Percentiles rank a stretch among this genome's conserved stretches.
Conservation (phyloP, 345 rosid species). For the Noccaea caerulescens region DNA sequence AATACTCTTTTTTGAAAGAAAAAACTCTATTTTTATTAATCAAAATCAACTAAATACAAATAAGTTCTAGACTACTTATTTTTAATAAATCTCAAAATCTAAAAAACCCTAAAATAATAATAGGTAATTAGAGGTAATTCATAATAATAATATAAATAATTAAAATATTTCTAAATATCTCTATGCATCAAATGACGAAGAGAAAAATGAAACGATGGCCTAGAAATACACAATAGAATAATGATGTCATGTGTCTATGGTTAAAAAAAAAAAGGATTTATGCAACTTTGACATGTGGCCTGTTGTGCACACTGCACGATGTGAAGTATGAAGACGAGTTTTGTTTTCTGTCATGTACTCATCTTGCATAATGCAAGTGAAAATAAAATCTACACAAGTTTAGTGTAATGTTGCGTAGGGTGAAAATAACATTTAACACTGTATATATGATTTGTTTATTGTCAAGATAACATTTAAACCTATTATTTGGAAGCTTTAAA, state of each 20-base stretch:
- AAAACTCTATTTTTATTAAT: too few relatives aligned
- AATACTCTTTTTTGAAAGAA: too few relatives aligned
- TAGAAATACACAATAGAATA: background rate
- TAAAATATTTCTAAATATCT: too few relatives aligned
- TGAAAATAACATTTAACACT: background rate
- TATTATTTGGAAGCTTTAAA: background rate
- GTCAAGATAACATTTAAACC: background rate
- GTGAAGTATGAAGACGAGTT: background rate
- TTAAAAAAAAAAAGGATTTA: background rate
- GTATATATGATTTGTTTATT: background rate
- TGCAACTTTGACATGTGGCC: background rate
- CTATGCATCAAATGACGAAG: background rate
- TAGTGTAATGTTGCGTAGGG: background rate
- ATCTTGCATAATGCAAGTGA: background rate
- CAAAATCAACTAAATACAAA: too few relatives aligned
- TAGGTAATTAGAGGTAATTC: too few relatives aligned
- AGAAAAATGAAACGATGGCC: background rate
- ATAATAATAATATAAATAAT: too few relatives aligned
- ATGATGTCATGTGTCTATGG: background rate
- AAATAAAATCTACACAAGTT: background rate
- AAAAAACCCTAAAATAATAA: too few relatives aligned
- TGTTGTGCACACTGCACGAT: conserved; percentile 21
- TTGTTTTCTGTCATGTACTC: background rate
- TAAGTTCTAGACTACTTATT: too few relatives aligned
- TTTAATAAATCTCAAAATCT: too few relatives aligned